A percentile compares a stretch with the other conserved stretches of the same genome.
Evolutionary conservation across 2,329 filamentous ascomycete genomes (phyloP).

Genomic region (Xylaria multiplex): DNA sequence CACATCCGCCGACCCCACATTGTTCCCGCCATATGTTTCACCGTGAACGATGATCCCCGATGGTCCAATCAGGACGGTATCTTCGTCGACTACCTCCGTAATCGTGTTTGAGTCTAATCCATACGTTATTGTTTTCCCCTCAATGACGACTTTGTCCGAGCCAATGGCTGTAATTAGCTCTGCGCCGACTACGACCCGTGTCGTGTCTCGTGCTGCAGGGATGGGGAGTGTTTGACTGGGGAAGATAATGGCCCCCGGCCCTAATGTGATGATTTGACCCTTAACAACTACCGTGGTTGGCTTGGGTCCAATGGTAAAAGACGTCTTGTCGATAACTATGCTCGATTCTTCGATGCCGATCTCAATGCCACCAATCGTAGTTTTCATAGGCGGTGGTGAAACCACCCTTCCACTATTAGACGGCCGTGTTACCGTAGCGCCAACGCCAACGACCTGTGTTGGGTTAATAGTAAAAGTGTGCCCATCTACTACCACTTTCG

Average conservation of each 20-base stretch:
- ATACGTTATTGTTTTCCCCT: constrained; percentile 59
- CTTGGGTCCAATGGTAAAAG: constrained; percentile 54
- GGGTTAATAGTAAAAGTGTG: constrained; percentile 61
- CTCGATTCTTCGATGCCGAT: constrained; percentile 56
- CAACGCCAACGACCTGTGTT: constrained; percentile 57
- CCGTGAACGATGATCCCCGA: constrained; percentile 55
- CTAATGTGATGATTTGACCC: constrained; percentile 44
- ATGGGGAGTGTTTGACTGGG: constrained; percentile 53
- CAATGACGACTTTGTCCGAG: constrained; percentile 53
- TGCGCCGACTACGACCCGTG: constrained; percentile 60
- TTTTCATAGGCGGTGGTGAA: constrained; percentile 51
- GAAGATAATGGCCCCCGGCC: constrained; percentile 50
- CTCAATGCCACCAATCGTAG: constrained; percentile 52
- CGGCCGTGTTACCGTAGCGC: constrained; percentile 57
- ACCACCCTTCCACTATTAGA: constrained; percentile 48
- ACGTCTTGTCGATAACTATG: constrained; percentile 56
- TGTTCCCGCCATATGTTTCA: constrained; percentile 56
- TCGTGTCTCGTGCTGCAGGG: constrained; percentile 49
- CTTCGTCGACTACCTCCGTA: constrained; percentile 58
- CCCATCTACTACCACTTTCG: constrained; percentile 54
- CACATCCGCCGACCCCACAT: constrained; percentile 51
- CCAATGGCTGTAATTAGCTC: constrained; percentile 59
- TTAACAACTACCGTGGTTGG: constrained; percentile 50
- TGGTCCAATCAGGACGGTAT: constrained; percentile 62
- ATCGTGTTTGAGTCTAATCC: constrained; percentile 49